These are phyloP conservation scores for Cicer bijugum DNA, from an alignment of 306 rosid genomes.

Conservation along the genomic window DNA sequence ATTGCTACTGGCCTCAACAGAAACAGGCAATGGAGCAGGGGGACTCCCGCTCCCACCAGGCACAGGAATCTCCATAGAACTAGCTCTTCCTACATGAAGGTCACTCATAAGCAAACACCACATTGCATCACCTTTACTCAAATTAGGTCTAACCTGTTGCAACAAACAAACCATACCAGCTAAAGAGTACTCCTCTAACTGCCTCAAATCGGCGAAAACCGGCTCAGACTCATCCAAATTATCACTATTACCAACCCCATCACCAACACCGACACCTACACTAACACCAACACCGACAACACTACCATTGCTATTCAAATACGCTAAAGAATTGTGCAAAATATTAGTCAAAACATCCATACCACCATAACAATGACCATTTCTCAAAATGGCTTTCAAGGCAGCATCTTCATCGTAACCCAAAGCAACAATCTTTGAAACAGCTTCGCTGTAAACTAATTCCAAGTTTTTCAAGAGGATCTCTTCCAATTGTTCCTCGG, in stretches of 20 bases:
- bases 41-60: slow-evolving; percentile 43
- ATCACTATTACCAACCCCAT: slow-evolving; percentile 43
- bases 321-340: slow-evolving; percentile 72
- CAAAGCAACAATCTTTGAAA: slow-evolving; percentile 77
- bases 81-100: slow-evolving; percentile 90
- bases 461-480: slow-evolving; percentile 76
- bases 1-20: slow-evolving; percentile 54
- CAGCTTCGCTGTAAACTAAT: slow-evolving; percentile 65
- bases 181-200: slow-evolving; percentile 79
- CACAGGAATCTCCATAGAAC: slow-evolving; percentile 74
- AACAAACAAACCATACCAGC: slow-evolving; percentile 87
- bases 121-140: slow-evolving; percentile 95
- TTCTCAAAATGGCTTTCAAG: slow-evolving; percentile 66
- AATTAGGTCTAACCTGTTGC: slow-evolving; percentile 77
- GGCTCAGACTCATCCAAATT: slow-evolving; percentile 64
- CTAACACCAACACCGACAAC: background rate
- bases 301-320: slow-evolving; percentile 57
- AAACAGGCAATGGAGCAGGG: slow-evolving; percentile 43
- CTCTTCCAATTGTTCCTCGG: slow-evolving; percentile 92
- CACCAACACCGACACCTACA: slow-evolving; percentile 4
- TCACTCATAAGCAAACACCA: slow-evolving; percentile 97
- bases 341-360: slow-evolving; percentile 83
- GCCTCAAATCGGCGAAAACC: slow-evolving; percentile 76
- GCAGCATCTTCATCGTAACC: slow-evolving; percentile 82
- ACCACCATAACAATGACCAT: slow-evolving; percentile 86